Evolutionary conservation across 352 stramenopile species (phyloP), one percentile per base, ranked within the genome.

Genomic region (Plasmopara halstedii): DNA sequence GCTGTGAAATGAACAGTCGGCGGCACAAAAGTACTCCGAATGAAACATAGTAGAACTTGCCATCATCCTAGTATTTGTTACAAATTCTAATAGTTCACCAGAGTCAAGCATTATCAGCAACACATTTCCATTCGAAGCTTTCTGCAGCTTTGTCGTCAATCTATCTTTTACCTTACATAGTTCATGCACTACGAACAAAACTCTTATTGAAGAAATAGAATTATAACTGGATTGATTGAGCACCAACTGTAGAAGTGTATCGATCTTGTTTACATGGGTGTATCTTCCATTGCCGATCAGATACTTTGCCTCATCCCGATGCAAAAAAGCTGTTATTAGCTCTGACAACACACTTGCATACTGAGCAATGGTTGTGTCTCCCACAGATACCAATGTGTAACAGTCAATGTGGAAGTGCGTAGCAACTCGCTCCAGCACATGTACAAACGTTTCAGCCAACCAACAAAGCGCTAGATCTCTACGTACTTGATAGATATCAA

Each of bases 401-500:
- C 37, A 42, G 0, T 48, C 33, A 7, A 57, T 18, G 15, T 26
- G 15, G 2, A 2, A 40, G 25, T 53, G 31, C 10, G 40, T 32
- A 0, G 29, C 36, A 31, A 47, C 46, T 37, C 60, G 61, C 40
- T 70, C 63, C 34, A 64, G 20, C 7, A 73, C 60, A 19, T 71
- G 57, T 6, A 53, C 57, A 14, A 76, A 42, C 10, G 67, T 33
- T 22, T 70, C 41, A 3, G 61, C 70, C 21, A 78, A 19, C 67
- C 64, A 78, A 52, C 67, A 78, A 34, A 61, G 57, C 23, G 53
- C 42, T 39, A 82, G 21, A 10, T 78, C 64, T 17, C 26, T 2
- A 43, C 40, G 51, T 22, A 73, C n/a, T n/a, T n/a, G n/a, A n/a
- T n/a, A n/a, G n/a, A n/a, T n/a, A n/a, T n/a, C n/a, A n/a, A n/a